Percentiles rank a stretch among this genome's conserved stretches.
These are phyloP conservation scores for Pythium coloratum DNA, from an alignment of 352 stramenopile genomes.

Conservation along the genomic window DNA sequence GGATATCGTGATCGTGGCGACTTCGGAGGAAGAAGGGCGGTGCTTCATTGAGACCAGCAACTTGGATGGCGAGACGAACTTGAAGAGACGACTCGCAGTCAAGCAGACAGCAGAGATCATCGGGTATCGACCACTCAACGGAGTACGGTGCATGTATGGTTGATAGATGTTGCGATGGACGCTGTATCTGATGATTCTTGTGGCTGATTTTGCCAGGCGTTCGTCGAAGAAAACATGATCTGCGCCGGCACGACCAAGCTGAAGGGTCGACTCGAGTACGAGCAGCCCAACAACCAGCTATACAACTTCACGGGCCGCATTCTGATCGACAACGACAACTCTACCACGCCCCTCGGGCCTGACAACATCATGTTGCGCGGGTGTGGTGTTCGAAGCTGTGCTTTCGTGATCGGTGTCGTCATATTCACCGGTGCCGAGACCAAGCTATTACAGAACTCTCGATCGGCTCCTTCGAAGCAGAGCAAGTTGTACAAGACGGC, in stretches of 20 bases:
- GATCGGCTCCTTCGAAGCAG: slow-evolving; percentile 64
- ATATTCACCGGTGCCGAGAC: slow-evolving; percentile 91
- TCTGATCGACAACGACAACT: slow-evolving; percentile 37
- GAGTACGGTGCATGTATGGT: background rate
- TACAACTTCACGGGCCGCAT: slow-evolving; percentile 73
- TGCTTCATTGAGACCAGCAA: slow-evolving; percentile 94
- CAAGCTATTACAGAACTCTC: slow-evolving; percentile 83
- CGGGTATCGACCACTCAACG: slow-evolving; percentile 29
- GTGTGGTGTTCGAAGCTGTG: slow-evolving; percentile 57
- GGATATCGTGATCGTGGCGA: slow-evolving; percentile 87
- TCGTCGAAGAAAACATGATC: slow-evolving; percentile 35
- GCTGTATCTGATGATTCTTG: background rate
- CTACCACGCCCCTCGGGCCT: slow-evolving; percentile 40
- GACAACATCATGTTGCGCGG: slow-evolving; percentile 87
- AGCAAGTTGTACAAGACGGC: slow-evolving; percentile 72
- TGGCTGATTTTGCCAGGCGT: slow-evolving; percentile 12
- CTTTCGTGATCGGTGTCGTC: slow-evolving; percentile 72
- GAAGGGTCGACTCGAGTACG: slow-evolving; percentile 52
- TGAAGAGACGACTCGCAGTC: slow-evolving; percentile 80
- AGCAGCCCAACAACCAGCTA: slow-evolving; percentile 77
- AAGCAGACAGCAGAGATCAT: slow-evolving; percentile 39
- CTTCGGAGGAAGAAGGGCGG: slow-evolving; percentile 61
- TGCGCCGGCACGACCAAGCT: slow-evolving; percentile 36
- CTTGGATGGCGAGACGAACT: slow-evolving; percentile 93
- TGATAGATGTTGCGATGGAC: slow-evolving; percentile 38